Conservation (phyloP, 2,329 filamentous ascomycete species). For the Camillea tinctor region DNA sequence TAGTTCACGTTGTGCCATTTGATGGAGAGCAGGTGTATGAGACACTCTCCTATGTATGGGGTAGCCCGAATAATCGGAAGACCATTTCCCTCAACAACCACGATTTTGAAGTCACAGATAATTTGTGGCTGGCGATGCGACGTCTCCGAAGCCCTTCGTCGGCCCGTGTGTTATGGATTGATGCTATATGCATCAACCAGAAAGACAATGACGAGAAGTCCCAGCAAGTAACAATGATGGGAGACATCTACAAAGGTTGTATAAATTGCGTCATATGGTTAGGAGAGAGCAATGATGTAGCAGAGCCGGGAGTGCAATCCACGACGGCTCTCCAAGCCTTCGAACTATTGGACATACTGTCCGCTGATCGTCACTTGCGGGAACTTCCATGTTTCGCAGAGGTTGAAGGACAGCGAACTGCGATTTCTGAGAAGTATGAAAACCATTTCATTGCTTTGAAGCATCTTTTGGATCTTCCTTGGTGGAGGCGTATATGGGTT, state of each 20-base stretch:
- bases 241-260: slow-evolving; percentile 3
- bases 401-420: neutral
- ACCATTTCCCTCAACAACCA: neutral
- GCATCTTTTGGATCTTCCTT: slow-evolving; percentile 1
- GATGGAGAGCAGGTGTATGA: slow-evolving; percentile 1
- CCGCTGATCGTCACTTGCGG: neutral
- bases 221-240: slow-evolving; percentile 7
- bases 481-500: slow-evolving; percentile 12
- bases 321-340: neutral
- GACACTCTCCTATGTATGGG: slow-evolving; percentile 9
- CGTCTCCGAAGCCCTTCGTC: neutral
- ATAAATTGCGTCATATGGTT: slow-evolving; percentile 3
- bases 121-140: slow-evolving; percentile 6
- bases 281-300: neutral
- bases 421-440: neutral
- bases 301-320: neutral
- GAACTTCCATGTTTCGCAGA: slow-evolving; percentile 2
- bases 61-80: neutral
- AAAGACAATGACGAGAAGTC: slow-evolving; percentile 5
- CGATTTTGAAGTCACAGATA: slow-evolving; percentile 1
- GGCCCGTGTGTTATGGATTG: slow-evolving; percentile 6
- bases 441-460: slow-evolving; percentile 3
- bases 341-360: slow-evolving; percentile 1
- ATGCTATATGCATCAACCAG: slow-evolving; percentile 10
- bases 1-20: neutral